Conservation (phyloP, 257 asterid species). For the Rehmannia glutinosa region DNA sequence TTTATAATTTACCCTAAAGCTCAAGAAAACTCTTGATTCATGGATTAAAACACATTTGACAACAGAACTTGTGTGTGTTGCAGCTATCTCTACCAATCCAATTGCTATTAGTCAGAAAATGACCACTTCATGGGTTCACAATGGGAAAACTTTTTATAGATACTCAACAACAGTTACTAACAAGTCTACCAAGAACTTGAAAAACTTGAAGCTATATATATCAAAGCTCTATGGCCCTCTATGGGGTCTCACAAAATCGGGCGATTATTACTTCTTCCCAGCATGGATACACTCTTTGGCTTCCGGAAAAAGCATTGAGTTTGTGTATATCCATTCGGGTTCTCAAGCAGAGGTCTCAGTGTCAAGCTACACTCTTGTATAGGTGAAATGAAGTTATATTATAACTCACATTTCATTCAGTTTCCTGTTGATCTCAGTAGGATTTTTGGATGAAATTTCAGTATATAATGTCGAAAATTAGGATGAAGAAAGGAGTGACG, state of each 20-base stretch:
- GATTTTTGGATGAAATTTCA: too few species aligned
- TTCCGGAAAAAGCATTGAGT: conserved; percentile 46
- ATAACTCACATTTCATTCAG: neutral
- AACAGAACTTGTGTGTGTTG: too few species aligned
- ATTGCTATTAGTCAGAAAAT: conserved; percentile 26
- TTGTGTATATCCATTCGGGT: conserved; percentile 46
- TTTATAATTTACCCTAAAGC: too few species aligned
- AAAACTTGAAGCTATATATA: conserved; percentile 36
- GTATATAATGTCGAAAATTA: conserved; percentile 13
- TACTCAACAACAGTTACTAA: conserved; percentile 38
- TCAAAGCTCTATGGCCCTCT: conserved; percentile 48
- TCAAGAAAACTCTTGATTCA: too few species aligned
- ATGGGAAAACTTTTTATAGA: conserved; percentile 32
- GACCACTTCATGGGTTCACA: conserved; percentile 29
- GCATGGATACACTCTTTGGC: conserved; percentile 35
- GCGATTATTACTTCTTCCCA: conserved; percentile 36
- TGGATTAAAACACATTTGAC: too few species aligned
- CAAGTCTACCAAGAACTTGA: conserved; percentile 37
- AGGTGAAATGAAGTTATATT: neutral
- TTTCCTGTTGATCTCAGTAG: too few species aligned
- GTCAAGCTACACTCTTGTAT: conserved; percentile 40
- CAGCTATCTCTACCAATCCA: conserved; percentile 20
- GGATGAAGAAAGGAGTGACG: conserved; percentile 69
- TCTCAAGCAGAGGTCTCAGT: conserved; percentile 39
- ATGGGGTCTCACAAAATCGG: conserved; percentile 50